Evolutionary conservation across 768 basidiomycete species (phyloP).

Genomic region (Leccinellum luteum): DNA sequence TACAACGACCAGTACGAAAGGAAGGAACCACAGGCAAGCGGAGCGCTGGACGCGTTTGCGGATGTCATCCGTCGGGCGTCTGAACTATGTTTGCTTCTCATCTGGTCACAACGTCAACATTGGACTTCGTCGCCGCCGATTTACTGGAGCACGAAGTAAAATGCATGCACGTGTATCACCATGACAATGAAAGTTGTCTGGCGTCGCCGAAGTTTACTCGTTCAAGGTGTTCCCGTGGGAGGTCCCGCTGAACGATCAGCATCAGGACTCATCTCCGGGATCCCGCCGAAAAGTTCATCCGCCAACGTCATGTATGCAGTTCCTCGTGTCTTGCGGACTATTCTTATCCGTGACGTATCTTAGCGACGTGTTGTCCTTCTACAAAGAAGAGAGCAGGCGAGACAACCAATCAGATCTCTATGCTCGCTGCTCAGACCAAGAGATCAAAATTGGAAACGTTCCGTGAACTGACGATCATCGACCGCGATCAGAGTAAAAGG

Average conservation of each 20-base stretch:
- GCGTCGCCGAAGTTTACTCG: constrained; percentile 34
- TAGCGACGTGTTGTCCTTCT: constrained; percentile 42
- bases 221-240: constrained; percentile 35
- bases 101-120: constrained; percentile 34
- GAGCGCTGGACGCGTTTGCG: constrained; percentile 34
- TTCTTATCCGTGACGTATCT: background rate
- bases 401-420: constrained; percentile 35
- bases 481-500: constrained; percentile 21
- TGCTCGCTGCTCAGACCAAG: constrained; percentile 24
- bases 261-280: no score
- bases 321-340: no score
- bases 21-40: constrained; percentile 25
- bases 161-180: constrained; percentile 31
- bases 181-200: no score
- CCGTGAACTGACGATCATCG: constrained; percentile 20
- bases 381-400: constrained; percentile 42
- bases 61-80: constrained; percentile 30
- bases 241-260: constrained; percentile 30
- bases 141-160: constrained; percentile 32
- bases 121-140: constrained; percentile 38
- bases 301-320: no score
- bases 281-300: no score
- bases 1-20: background rate
- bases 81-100: constrained; percentile 31
- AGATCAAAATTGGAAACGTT: constrained; percentile 29